Evolutionary conservation across 129 eudicot species (phyloP).

Genomic region (Centaurea solstitialis): DNA sequence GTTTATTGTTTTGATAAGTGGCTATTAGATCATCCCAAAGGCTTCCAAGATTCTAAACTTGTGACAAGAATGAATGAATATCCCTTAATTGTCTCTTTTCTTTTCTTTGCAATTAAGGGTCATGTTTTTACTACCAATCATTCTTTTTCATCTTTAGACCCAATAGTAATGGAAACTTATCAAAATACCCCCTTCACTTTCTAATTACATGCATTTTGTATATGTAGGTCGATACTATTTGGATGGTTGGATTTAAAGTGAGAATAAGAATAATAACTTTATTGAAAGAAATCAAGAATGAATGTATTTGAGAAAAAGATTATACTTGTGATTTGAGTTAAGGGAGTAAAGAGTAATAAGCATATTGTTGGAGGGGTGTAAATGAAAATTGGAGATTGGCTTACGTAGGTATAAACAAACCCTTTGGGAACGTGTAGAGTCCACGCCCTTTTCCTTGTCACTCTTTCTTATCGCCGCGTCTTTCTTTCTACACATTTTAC

Average conservation of each 20-base stretch:
- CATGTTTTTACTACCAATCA: neutral
- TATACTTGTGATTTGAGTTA: neutral
- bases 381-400: neutral
- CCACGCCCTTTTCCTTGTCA: constrained; percentile 24
- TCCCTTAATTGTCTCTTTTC: constrained; percentile 20
- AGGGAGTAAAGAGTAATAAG: neutral
- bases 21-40: constrained; percentile 46
- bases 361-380: constrained; percentile 20
- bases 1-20: constrained; percentile 12
- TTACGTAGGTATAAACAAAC: constrained; percentile 5
- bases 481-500: constrained; percentile 5
- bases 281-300: too few species aligned
- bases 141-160: neutral
- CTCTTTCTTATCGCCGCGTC: constrained; percentile 36
- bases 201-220: neutral
- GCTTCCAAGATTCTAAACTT: constrained; percentile 28
- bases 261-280: neutral
- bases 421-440: constrained; percentile 31
- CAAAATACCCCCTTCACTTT: neutral
- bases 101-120: constrained; percentile 1
- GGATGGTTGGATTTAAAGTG: neutral
- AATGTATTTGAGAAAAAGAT: neutral
- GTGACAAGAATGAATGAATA: constrained; percentile 10
- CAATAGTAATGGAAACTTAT: neutral
- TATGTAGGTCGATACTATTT: neutral